These are phyloP conservation scores for Aspergillus calidoustus DNA, from an alignment of 2,329 filamentous ascomycete genomes.

Conservation along the genomic window DNA sequence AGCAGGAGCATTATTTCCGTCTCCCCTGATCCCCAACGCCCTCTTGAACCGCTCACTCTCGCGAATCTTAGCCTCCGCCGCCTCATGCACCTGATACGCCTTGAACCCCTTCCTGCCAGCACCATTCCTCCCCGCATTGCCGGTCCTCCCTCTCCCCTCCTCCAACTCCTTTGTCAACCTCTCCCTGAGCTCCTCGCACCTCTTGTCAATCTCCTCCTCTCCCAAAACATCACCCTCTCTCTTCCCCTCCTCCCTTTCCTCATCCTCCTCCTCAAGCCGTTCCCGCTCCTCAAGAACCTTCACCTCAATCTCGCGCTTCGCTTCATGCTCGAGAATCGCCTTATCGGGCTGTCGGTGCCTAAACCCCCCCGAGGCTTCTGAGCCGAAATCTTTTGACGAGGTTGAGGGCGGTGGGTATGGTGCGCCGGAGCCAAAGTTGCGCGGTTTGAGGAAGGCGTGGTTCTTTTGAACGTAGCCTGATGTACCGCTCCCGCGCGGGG, in stretches of 20 bases:
- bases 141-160: slow-evolving; percentile 35
- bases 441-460: slow-evolving; percentile 82
- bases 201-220: slow-evolving; percentile 87
- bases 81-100: slow-evolving; percentile 91
- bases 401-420: slow-evolving; percentile 65
- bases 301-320: slow-evolving; percentile 87
- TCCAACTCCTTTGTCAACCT: slow-evolving; percentile 65
- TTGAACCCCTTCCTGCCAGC: slow-evolving; percentile 66
- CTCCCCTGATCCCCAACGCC: slow-evolving; percentile 84
- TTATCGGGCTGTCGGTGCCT: slow-evolving; percentile 87
- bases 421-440: slow-evolving; percentile 68
- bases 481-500: slow-evolving; percentile 91
- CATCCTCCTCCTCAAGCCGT: slow-evolving; percentile 80
- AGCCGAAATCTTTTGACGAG: slow-evolving; percentile 11
- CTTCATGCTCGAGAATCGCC: slow-evolving; percentile 92
- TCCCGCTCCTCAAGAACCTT: slow-evolving; percentile 91
- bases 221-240: slow-evolving; percentile 48
- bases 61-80: slow-evolving; percentile 93
- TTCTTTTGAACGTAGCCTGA: slow-evolving; percentile 98
- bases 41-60: slow-evolving; percentile 87
- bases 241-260: slow-evolving; percentile 70
- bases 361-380: slow-evolving; percentile 48
- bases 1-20: slow-evolving; percentile 69
- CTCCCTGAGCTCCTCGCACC: slow-evolving; percentile 68
- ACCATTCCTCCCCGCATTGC: slow-evolving; percentile 33